Evolutionary conservation across 2,329 filamentous ascomycete species (phyloP).

Genomic region (Talaromyces sp.): DNA sequence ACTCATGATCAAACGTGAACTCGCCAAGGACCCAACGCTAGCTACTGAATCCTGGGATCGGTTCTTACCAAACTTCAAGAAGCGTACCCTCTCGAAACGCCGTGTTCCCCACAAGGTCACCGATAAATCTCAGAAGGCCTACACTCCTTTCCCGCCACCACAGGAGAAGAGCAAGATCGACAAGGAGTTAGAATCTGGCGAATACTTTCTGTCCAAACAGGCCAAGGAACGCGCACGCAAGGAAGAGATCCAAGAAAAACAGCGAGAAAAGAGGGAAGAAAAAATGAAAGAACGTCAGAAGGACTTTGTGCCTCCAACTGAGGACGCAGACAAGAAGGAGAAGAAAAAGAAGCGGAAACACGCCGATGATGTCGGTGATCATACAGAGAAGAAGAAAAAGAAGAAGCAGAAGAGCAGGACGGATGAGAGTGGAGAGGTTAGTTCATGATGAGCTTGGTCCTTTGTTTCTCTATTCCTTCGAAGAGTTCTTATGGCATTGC

Average conservation of each 20-base stretch:
- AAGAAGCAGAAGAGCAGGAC: conserved; percentile 36
- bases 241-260: conserved; percentile 76
- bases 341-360: conserved; percentile 41
- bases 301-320: conserved; percentile 82
- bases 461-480: not conserved
- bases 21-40: conserved; percentile 82
- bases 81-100: conserved; percentile 78
- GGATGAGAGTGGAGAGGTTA: conserved; percentile 17
- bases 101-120: conserved; percentile 76
- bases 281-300: conserved; percentile 78
- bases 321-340: conserved; percentile 57
- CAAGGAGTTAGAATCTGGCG: conserved; percentile 92
- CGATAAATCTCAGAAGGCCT: conserved; percentile 89
- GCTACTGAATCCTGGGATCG: conserved; percentile 89
- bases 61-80: conserved; percentile 97
- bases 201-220: conserved; percentile 92
- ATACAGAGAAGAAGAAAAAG: conserved; percentile 59
- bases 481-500: conserved; percentile 4
- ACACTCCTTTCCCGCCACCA: conserved; percentile 94
- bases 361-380: conserved; percentile 37
- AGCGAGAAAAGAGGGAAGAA: conserved; percentile 81
- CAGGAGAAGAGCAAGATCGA: conserved; percentile 99
- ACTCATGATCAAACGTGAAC: conserved; percentile 87
- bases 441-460: not conserved
- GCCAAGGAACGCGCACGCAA: conserved; percentile 79